Base-by-base conservation (phyloP, 2,329 filamentous ascomycete genomes). In the Cytospora piceicola region DNA sequence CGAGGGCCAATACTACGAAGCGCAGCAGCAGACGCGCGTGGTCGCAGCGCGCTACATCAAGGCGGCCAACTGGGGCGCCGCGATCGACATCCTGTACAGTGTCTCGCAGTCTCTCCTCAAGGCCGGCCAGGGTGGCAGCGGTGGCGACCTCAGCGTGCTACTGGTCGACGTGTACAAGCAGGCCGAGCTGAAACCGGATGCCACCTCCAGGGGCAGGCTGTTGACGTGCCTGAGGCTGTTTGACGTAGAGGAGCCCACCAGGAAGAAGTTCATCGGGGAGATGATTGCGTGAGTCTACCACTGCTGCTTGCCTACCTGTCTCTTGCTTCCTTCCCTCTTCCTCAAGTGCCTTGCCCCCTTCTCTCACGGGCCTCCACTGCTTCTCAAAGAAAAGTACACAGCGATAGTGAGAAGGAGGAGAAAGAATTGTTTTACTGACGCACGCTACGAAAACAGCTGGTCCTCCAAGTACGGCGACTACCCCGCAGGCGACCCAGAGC, bases 1-100 rank as follows among this genome's bases (percentile, higher is more conserved):
- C 32, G 73, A 96, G 78, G 94, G 94, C 74, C 90, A 95, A 76
- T 97, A 88, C 84, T 99, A 99, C 82, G 95, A 99, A 85, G 95
- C 95, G 66, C 94, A 98, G 80, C 95, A 99, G 79, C 95, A 99
- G 82, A 92, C 97, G 71, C 93, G 95, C 69, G 94, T 97, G 63
- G 94, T 97, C 71, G 94, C 94, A 68, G 90, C 93, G 49, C 93
- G 96, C 65, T 96, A 99, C 81, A 88, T 94, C 77, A 98, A 98
- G 81, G 85, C 90, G 53, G 82, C 86, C 68, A 94, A 94, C 84
- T 97, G 91, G 85, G 77, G 84, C 71, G 90, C 93, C 15, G 95
- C 96, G 57, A 90, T 93, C 75, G 92, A 97, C 71, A 90, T 98
- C 70, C 85, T 99, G 70, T 90, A 87, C 77, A 90, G 86, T 70